Conservation (phyloP, 257 asterid genomes). For the Mentha longifolia region DNA sequence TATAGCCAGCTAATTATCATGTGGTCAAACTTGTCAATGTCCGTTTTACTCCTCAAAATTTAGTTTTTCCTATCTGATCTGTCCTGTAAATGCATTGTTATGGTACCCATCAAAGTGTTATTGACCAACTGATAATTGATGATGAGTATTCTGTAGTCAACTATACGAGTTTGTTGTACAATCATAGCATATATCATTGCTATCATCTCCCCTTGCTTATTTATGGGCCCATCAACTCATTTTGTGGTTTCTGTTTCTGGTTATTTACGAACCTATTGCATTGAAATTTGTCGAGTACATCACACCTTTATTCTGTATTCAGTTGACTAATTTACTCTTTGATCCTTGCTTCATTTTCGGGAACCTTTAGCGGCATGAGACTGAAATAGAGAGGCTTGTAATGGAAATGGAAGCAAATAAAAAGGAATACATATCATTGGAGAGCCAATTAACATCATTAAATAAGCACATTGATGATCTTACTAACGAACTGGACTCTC, state of each 20-base stretch:
- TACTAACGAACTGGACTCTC: conserved; percentile 62
- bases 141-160: neutral
- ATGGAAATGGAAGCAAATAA: conserved; percentile 94
- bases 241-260: conserved; percentile 6
- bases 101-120: neutral
- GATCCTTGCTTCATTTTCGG: conserved; percentile 29
- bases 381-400: conserved; percentile 76
- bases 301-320: conserved; percentile 18
- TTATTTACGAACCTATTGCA: conserved; percentile 1
- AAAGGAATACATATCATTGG: conserved; percentile 72
- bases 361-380: conserved; percentile 75
- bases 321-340: conserved; percentile 15
- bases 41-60: neutral
- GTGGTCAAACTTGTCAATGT: neutral
- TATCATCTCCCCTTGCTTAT: conserved; percentile 15
- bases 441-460: conserved; percentile 63
- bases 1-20: neutral
- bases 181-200: neutral
- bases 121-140: neutral
- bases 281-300: conserved; percentile 11
- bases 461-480: conserved; percentile 62
- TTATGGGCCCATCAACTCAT: conserved; percentile 25
- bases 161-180: conserved; percentile 5
- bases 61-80: neutral
- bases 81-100: neutral